Evolutionary conservation across 805 yeast genomes (phyloP).

Genomic region (Hanseniaspora mollemarum): DNA sequence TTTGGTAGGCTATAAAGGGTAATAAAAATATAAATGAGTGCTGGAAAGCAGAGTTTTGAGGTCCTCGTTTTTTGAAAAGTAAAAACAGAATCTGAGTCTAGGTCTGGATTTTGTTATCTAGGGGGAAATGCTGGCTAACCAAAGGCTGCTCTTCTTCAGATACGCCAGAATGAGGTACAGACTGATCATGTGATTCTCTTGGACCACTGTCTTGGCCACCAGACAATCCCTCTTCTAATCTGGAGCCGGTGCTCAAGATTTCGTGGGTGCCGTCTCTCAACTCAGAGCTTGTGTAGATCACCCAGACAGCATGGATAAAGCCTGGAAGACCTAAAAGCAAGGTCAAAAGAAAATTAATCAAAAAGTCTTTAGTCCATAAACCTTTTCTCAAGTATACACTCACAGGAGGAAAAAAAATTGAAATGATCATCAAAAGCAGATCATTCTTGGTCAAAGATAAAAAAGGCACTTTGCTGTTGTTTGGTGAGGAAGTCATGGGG

Average conservation of each 20-base stretch:
- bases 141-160: not conserved
- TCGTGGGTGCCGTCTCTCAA: not conserved
- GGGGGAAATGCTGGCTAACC: not conserved
- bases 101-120: conserved; percentile 11
- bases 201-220: not conserved
- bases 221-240: conserved; percentile 2
- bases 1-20: too few relatives aligned
- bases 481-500: not conserved
- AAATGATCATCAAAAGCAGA: conserved; percentile 20
- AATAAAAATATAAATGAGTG: too few relatives aligned
- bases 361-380: conserved; percentile 40
- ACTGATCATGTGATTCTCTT: not conserved
- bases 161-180: not conserved
- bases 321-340: conserved; percentile 14
- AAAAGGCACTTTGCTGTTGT: not conserved
- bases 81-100: not conserved
- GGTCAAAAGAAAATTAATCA: conserved; percentile 35
- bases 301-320: conserved; percentile 19
- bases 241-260: not conserved
- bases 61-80: not conserved
- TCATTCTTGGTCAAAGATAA: conserved; percentile 14
- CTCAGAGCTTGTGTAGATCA: conserved; percentile 17
- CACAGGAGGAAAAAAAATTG: conserved; percentile 61
- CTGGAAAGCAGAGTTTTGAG: too few relatives aligned
- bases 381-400: conserved; percentile 62